These are phyloP conservation scores for Rubia peregrina DNA, from an alignment of 305 asterid genomes.

Conservation along the genomic window DNA sequence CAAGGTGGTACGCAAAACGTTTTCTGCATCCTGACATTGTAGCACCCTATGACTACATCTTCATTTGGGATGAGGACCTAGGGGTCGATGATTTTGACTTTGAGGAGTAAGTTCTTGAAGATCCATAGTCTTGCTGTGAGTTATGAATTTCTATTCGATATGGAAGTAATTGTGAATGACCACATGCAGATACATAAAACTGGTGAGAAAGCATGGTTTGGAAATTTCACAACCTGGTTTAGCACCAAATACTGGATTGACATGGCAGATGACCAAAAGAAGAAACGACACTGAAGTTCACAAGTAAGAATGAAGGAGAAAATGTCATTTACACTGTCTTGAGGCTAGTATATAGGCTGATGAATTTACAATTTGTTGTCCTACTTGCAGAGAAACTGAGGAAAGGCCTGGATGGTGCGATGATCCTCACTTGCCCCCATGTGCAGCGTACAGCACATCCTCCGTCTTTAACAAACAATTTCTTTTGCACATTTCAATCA, in stretches of 20 bases:
- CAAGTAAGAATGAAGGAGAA: constrained; percentile 44
- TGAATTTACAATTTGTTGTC: constrained; percentile 13
- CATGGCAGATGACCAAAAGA: constrained; percentile 81
- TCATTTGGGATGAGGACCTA: constrained; percentile 89
- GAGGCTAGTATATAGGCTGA: not conserved
- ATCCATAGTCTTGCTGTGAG: constrained; percentile 8
- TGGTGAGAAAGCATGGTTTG: constrained; percentile 68
- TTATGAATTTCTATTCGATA: constrained; percentile 5
- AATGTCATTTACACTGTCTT: not conserved
- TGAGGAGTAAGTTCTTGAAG: constrained; percentile 52
- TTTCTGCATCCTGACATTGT: constrained; percentile 86
- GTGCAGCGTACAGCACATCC: constrained; percentile 65
- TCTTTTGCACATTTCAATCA: not conserved
- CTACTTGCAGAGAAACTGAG: constrained; percentile 52
- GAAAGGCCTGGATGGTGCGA: constrained; percentile 86
- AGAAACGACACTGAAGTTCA: constrained; percentile 75
- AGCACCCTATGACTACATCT: constrained; percentile 76
- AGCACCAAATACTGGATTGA: constrained; percentile 68
- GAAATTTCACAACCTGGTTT: constrained; percentile 92
- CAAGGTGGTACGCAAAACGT: constrained; percentile 94
- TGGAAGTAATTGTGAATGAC: constrained; percentile 14
- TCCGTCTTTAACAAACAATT: not conserved
- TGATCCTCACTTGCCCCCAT: constrained; percentile 88
- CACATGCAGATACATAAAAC: constrained; percentile 52
- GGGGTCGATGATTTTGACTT: constrained; percentile 77